Evolutionary conservation across 805 yeast genomes (phyloP), one percentile per base, ranked within the genome.

Genomic region (Cyberlindnera japonica): DNA sequence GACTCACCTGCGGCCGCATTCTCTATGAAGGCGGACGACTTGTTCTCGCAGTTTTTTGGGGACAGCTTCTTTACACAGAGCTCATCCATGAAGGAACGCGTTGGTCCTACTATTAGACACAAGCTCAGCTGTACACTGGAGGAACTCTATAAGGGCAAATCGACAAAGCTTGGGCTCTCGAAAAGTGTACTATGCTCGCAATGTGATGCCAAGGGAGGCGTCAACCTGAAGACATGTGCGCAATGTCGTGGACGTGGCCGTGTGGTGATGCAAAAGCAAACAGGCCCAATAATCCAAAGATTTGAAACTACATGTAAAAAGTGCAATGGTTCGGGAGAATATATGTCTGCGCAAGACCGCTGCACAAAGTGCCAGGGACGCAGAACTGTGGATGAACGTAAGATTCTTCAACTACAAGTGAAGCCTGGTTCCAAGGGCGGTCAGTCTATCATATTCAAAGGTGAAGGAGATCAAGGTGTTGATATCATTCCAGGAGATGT

Each of bases 401-500:
- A 74, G 43, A 67, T 80, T 9, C 59, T 82, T 22, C 68, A 71
- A 35, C 69, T 81, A 8, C 62, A 62, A n/a, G 65, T 81, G 3
- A 68, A 71, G 14, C 77, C 79, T 3, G 90, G 90, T 3, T 65
- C 77, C 29, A 60, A 62, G 30, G 57, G 72, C 36, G 79, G 80
- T 0, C 78, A 77, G 45, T 61, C 65, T 33, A 68, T 80, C 15
- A 63, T 77, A 1, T 60, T 80, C 16, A 63, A 70, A n/a, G 75
- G 79, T 6, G 80, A 75, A 50, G 85, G 81, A 0, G 89, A 83
- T 53, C 83, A 81, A 57, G 83, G 78, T 0, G 57, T 72, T 15
- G 67, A 71, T 44, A 62, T 77, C 3, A 61, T 72, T 3, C 83
- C 89, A 0, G 90, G 90, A 2, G 86, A 83, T 56, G 81, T 83